These are phyloP conservation scores for Penicillium paradoxum DNA, from an alignment of 495 filamentous ascomycete genomes.

Conservation along the genomic window DNA sequence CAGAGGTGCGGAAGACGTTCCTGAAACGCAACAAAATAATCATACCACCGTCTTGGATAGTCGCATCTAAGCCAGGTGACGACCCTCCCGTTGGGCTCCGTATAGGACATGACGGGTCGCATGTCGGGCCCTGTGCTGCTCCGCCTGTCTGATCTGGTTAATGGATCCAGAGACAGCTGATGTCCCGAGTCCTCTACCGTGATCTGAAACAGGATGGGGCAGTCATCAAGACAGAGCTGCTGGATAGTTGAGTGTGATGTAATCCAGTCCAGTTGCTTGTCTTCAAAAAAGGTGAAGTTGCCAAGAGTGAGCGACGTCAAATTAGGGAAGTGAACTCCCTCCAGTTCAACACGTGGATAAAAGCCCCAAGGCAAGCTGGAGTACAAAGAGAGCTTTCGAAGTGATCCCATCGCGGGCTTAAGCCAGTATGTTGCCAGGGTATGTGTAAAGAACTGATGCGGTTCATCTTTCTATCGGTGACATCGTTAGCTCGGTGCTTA, in stretches of 20 bases:
- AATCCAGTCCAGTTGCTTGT: slow-evolving; percentile 26
- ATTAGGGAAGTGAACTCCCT: slow-evolving; percentile 15
- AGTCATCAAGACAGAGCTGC: slow-evolving; percentile 22
- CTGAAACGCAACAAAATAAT: slow-evolving; percentile 19
- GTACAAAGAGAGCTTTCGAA: slow-evolving; percentile 25
- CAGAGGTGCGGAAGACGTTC: slow-evolving; percentile 9
- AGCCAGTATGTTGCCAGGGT: slow-evolving; percentile 20
- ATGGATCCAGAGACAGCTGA: too few species aligned
- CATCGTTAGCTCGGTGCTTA: background rate
- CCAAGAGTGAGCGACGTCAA: slow-evolving; percentile 21
- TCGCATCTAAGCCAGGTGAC: background rate
- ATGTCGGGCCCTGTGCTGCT: background rate
- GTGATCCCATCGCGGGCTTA: slow-evolving; percentile 11
- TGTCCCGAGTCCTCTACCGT: background rate
- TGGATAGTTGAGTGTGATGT: slow-evolving; percentile 16
- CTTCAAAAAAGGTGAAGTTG: slow-evolving; percentile 22
- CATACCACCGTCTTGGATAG: slow-evolving; percentile 18
- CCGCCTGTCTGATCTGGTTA: too few species aligned
- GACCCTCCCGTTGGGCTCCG: too few species aligned
- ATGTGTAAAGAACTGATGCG: slow-evolving; percentile 12
- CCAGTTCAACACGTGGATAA: slow-evolving; percentile 16
- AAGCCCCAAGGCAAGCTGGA: slow-evolving; percentile 17
- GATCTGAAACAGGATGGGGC: slow-evolving; percentile 14
- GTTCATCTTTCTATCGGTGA: background rate
- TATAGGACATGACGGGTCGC: too few species aligned